phyloP scores from a whole-genome alignment of 73 alveolate species.

The Breviolum minutum region DNA sequence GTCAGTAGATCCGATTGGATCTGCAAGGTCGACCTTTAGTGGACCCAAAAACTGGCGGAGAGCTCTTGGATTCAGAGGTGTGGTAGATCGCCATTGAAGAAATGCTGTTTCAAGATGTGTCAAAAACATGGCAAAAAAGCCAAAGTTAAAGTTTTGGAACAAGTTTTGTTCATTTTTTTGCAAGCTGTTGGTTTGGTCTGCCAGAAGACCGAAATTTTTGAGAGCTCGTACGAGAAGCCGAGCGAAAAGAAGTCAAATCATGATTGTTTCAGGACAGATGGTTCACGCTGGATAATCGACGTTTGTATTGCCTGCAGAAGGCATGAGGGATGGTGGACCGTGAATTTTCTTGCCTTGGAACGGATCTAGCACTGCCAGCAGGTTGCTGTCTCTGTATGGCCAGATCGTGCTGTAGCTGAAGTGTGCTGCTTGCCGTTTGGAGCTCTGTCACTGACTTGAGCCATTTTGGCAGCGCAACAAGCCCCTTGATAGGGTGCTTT shows the following conservation, averaged over 20 bases:
- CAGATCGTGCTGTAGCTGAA: slow-evolving; percentile 76
- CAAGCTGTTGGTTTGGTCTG: too few relatives aligned
- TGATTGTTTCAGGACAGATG: slow-evolving; percentile 40
- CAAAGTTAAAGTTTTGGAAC: neutral
- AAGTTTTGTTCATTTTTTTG: too few relatives aligned
- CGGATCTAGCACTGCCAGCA: neutral
- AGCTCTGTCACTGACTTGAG: neutral
- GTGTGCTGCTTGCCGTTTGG: slow-evolving; percentile 64
- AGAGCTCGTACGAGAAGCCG: too few relatives aligned
- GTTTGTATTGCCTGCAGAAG: slow-evolving; percentile 77
- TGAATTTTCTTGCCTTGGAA: neutral
- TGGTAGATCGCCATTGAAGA: neutral
- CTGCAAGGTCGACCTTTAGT: slow-evolving; percentile 63
- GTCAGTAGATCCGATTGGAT: neutral
- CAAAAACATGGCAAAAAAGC: neutral
- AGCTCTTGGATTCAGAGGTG: slow-evolving; percentile 67
- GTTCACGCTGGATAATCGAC: slow-evolving; percentile 93
- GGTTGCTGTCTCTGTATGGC: slow-evolving; percentile 80
- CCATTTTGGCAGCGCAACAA: neutral
- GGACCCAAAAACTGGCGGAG: slow-evolving; percentile 83
- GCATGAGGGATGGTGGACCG: neutral
- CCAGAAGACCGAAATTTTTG: too few relatives aligned
- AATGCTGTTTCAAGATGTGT: too few relatives aligned
- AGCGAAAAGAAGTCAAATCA: too few relatives aligned
- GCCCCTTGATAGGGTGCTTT: neutral